Evolutionary conservation across 305 asterid species (phyloP).

Genomic region (Lippia alba): DNA sequence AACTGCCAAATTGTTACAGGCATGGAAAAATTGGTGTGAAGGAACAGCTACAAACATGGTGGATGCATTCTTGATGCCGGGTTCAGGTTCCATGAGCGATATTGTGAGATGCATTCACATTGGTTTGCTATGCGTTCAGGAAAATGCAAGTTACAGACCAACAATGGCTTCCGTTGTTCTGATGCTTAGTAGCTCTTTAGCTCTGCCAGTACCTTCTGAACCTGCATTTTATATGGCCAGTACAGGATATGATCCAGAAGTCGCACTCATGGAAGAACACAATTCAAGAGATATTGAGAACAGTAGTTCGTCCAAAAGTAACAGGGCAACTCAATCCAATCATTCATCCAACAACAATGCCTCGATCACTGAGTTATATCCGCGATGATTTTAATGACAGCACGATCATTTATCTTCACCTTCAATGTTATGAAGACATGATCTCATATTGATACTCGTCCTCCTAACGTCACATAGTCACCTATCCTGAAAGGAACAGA

Average conservation of each 20-base stretch:
- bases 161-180: slow-evolving; percentile 44
- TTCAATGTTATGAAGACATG: slow-evolving; percentile 78
- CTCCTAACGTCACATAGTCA: slow-evolving; percentile 83
- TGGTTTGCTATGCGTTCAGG: too few relatives aligned
- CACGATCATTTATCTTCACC: slow-evolving; percentile 41
- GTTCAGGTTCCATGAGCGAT: not conserved
- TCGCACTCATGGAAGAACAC: too few relatives aligned
- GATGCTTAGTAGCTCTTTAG: slow-evolving; percentile 2
- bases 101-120: too few relatives aligned
- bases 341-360: too few relatives aligned
- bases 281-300: too few relatives aligned
- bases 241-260: too few relatives aligned
- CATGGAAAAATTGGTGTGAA: slow-evolving; percentile 42
- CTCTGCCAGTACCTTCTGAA: too few relatives aligned
- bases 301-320: too few relatives aligned
- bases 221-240: too few relatives aligned
- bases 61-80: slow-evolving; percentile 29
- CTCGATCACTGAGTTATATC: too few relatives aligned
- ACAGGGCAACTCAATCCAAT: too few relatives aligned
- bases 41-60: slow-evolving; percentile 25
- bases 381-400: too few relatives aligned
- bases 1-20: slow-evolving; percentile 26
- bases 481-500: slow-evolving; percentile 61
- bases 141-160: slow-evolving; percentile 34
- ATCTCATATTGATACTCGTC: slow-evolving; percentile 79